Percentiles rank a stretch among this genome's conserved stretches.
Evolutionary conservation across 2,329 filamentous ascomycete genomes (phyloP).

Genomic region (Arthrocladium fulminans): DNA sequence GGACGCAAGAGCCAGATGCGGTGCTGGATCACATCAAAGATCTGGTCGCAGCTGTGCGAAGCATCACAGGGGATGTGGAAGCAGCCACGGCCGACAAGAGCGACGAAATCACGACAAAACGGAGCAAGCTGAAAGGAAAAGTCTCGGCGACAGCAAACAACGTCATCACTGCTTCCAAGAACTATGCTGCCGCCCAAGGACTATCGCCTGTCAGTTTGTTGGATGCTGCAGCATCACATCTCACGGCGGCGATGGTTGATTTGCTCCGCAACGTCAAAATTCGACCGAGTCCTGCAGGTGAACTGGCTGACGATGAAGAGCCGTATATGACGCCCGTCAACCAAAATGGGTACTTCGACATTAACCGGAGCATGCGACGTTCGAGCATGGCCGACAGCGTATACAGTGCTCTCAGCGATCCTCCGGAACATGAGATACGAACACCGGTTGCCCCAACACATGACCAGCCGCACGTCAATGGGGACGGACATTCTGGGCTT

Average conservation of each 20-base stretch:
- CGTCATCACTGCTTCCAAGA: constrained; percentile 88
- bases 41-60: constrained; percentile 72
- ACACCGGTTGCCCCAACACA: constrained; percentile 19
- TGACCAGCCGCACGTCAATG: constrained; percentile 11
- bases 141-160: constrained; percentile 94
- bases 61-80: constrained; percentile 72
- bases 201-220: constrained; percentile 87
- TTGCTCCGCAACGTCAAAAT: constrained; percentile 78
- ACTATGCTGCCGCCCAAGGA: constrained; percentile 72
- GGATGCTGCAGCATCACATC: constrained; percentile 85
- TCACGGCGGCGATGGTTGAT: constrained; percentile 78
- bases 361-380: constrained; percentile 41
- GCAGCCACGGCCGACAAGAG: constrained; percentile 47
- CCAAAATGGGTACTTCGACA: constrained; percentile 57
- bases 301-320: constrained; percentile 69
- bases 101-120: constrained; percentile 47
- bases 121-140: constrained; percentile 64
- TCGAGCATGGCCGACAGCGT: constrained; percentile 62
- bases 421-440: constrained; percentile 25
- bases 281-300: constrained; percentile 61
- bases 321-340: constrained; percentile 54
- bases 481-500: constrained; percentile 11
- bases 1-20: constrained; percentile 61
- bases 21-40: constrained; percentile 80
- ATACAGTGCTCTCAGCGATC: constrained; percentile 58